Percentiles rank a stretch among this genome's conserved stretches.
These are phyloP conservation scores for Rhododendron henanense DNA, from an alignment of 148 eudicot genomes.

Conservation along the genomic window DNA sequence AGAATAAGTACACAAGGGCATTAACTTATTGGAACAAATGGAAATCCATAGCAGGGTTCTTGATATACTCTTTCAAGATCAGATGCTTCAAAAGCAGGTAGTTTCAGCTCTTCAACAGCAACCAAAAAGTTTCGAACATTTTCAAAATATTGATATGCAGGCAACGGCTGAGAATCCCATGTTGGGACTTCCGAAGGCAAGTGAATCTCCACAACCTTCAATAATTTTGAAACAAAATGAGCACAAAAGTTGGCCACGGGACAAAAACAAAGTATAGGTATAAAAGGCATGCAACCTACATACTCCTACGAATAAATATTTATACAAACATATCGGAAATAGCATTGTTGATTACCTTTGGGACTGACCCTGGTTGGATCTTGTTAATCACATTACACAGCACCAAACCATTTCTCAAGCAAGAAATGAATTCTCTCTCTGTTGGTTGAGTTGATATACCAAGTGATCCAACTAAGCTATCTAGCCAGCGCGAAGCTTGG, in stretches of 20 bases:
- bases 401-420: conserved; percentile 86
- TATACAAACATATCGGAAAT: neutral
- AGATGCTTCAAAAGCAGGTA: conserved; percentile 87
- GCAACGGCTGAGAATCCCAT: conserved; percentile 90
- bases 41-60: neutral
- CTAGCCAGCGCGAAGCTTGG: conserved; percentile 77
- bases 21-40: neutral
- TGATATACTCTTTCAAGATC: conserved; percentile 66
- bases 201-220: conserved; percentile 62
- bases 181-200: conserved; percentile 30
- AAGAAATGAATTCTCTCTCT: conserved; percentile 79
- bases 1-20: neutral
- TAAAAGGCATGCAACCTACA: neutral
- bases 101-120: conserved; percentile 57
- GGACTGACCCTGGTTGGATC: conserved; percentile 73
- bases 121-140: conserved; percentile 78
- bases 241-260: neutral
- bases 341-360: conserved; percentile 49
- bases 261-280: neutral
- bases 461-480: conserved; percentile 67
- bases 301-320: neutral
- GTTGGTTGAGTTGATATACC: conserved; percentile 54
- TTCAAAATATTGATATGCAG: conserved; percentile 97
- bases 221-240: neutral
- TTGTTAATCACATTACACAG: conserved; percentile 86